A percentile compares a stretch with the other conserved stretches of the same genome.
Evolutionary conservation across 176 grass and related monocot species (phyloP).

Genomic region (Guadua angustifolia): DNA sequence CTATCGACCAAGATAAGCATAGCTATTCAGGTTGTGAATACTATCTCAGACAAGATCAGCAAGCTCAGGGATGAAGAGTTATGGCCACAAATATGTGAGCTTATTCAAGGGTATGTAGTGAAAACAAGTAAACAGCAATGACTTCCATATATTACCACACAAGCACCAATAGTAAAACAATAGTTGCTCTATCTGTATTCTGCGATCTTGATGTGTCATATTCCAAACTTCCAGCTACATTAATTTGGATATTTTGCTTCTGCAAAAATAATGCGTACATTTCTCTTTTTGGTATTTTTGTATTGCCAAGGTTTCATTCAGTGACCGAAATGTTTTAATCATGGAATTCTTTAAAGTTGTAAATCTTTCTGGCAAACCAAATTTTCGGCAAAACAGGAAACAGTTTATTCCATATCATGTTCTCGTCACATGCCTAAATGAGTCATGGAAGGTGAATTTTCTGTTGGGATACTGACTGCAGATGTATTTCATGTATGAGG

Average conservation of each 20-base stretch:
- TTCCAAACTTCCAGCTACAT: neutral
- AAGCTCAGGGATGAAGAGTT: conserved; percentile 90
- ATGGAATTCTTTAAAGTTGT: neutral
- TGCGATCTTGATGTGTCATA: neutral
- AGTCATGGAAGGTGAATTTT: neutral
- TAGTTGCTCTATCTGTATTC: neutral
- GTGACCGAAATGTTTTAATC: neutral
- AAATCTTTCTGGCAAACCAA: neutral
- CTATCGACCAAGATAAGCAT: conserved; percentile 95
- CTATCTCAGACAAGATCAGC: conserved; percentile 90
- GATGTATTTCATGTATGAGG: neutral
- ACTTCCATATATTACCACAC: conserved; percentile 1
- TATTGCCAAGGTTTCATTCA: conserved; percentile 18
- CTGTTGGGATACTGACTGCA: neutral
- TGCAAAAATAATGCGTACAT: neutral
- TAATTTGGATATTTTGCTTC: conserved; percentile 22
- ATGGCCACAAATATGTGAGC: conserved; percentile 89
- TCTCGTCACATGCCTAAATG: neutral
- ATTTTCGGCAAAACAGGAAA: neutral
- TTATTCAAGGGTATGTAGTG: conserved; percentile 81
- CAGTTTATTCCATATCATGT: neutral
- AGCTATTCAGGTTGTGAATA: conserved; percentile 87
- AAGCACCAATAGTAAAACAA: neutral
- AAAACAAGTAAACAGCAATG: neutral
- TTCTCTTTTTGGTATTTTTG: neutral